These are phyloP conservation scores for Penicillium egyptiacum DNA, from an alignment of 495 filamentous ascomycete genomes.

Conservation along the genomic window DNA sequence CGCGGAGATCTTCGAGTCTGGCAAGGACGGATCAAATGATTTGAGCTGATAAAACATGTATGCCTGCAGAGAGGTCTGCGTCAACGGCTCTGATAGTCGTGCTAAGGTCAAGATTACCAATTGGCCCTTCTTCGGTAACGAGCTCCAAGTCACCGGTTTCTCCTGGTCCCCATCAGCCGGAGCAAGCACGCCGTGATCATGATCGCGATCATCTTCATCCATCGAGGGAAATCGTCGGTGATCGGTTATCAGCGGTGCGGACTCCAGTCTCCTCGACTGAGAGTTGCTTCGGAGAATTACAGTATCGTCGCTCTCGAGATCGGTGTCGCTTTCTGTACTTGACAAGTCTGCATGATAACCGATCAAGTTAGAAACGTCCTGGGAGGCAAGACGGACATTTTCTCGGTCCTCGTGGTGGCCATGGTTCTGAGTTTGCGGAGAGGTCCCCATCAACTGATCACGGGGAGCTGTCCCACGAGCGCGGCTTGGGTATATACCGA, in stretches of 20 bases:
- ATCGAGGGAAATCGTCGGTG: constrained; percentile 23
- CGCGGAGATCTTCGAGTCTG: constrained; percentile 66
- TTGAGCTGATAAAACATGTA: constrained; percentile 75
- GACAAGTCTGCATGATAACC: neutral
- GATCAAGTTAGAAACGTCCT: neutral
- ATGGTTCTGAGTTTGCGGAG: constrained; percentile 7
- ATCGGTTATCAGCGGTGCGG: constrained; percentile 19
- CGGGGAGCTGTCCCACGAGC: constrained; percentile 15
- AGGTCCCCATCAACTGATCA: constrained; percentile 18
- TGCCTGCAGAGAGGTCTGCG: constrained; percentile 71
- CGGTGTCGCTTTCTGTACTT: constrained; percentile 13
- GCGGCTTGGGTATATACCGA: neutral
- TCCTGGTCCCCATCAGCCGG: constrained; percentile 19
- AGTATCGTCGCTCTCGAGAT: constrained; percentile 21
- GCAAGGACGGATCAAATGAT: constrained; percentile 63
- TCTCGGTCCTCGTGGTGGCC: constrained; percentile 4
- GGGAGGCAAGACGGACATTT: neutral
- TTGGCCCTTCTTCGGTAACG: constrained; percentile 72
- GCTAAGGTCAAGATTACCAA: constrained; percentile 71
- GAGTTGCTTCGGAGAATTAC: constrained; percentile 18
- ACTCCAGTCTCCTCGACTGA: constrained; percentile 12
- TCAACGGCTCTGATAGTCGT: constrained; percentile 74
- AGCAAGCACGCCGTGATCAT: constrained; percentile 17
- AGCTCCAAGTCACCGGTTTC: constrained; percentile 61
- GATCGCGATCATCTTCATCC: constrained; percentile 20